A percentile compares a stretch with the other conserved stretches of the same genome.
These are phyloP conservation scores for Pseudotulostoma volvatum DNA, from an alignment of 495 filamentous ascomycete species.

Conservation along the genomic window DNA sequence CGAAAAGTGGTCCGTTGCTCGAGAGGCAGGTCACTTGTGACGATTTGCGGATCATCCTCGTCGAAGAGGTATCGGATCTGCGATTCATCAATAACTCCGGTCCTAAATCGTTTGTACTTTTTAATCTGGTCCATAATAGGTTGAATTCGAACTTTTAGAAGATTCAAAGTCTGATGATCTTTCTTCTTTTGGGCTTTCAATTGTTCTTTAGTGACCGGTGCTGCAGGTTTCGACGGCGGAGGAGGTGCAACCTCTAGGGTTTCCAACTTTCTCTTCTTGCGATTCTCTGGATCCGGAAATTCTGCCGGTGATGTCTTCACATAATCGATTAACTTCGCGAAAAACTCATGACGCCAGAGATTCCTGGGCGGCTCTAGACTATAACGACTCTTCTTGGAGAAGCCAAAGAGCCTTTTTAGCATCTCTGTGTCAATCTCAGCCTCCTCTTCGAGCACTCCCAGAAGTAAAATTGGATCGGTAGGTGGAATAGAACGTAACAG, in stretches of 20 bases:
- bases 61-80: slow-evolving; percentile 65
- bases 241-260: slow-evolving; percentile 58
- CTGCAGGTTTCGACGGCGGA: slow-evolving; percentile 41
- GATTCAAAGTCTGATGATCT: slow-evolving; percentile 65
- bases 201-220: slow-evolving; percentile 50
- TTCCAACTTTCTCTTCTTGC: slow-evolving; percentile 71
- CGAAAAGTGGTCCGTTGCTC: slow-evolving; percentile 39
- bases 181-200: slow-evolving; percentile 61
- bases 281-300: slow-evolving; percentile 70
- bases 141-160: slow-evolving; percentile 73
- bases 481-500: slow-evolving; percentile 64
- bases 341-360: slow-evolving; percentile 57
- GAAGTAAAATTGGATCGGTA: slow-evolving; percentile 71
- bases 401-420: slow-evolving; percentile 66
- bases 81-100: slow-evolving; percentile 54
- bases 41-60: slow-evolving; percentile 64
- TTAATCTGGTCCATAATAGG: slow-evolving; percentile 93
- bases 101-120: slow-evolving; percentile 68
- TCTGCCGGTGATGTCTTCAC: slow-evolving; percentile 62
- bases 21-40: slow-evolving; percentile 57
- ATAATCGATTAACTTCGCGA: slow-evolving; percentile 51
- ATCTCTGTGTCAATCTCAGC: slow-evolving; percentile 42
- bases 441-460: slow-evolving; percentile 60
- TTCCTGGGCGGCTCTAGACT: slow-evolving; percentile 47
- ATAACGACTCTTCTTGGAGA: slow-evolving; percentile 60